Evolutionary conservation across 2,329 filamentous ascomycete species (phyloP), one percentile per base, ranked within the genome.

Genomic region (Macrophomina phaseolina): DNA sequence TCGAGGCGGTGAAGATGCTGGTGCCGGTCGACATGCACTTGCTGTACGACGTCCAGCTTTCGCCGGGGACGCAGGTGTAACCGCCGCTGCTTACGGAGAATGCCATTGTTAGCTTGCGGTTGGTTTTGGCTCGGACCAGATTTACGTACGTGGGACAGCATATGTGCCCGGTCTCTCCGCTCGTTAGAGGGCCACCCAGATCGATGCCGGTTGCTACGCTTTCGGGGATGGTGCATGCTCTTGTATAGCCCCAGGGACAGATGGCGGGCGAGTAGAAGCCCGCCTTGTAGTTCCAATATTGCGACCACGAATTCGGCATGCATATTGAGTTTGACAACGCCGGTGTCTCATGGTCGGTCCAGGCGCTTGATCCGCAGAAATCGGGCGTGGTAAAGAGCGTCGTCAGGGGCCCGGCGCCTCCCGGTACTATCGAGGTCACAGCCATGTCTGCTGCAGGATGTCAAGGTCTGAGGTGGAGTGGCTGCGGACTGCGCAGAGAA

Each of bases 211-310:
- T 63, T 14, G 46, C 49, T 8, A 45, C 4, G 28, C 7, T 12
- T 2, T 30, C 28, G 5, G 61, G 61, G 9, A 51, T 51, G 5
- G 61, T 14, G 38, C 61, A 64, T 1, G 28, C 61, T 9, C 45
- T 36, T 12, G 46, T 53, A 42, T 28, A 64, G 18, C 46, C 61
- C 3, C 2, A 16, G 18, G 61, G 61, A 46, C 61, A 64, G 23
- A 64, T 52, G 1, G 16, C 61, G 1, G 61, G 61, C 4, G 61
- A 64, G 28, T 52, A 64, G 61, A 51, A 64, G 18, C 61, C 61
- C 1, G 32, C 46, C 23, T 4, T 18, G 4, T 12, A 42, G 46
- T 51, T 46, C 45, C 45, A 64, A 38, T 64, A 64, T 6, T 46
- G 23, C 7, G 18, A 12, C 16, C 30, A 64, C 2, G 30, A 28